Evolutionary conservation across 176 grass and related monocot species (phyloP).

Genomic region (Musa beccarii): DNA sequence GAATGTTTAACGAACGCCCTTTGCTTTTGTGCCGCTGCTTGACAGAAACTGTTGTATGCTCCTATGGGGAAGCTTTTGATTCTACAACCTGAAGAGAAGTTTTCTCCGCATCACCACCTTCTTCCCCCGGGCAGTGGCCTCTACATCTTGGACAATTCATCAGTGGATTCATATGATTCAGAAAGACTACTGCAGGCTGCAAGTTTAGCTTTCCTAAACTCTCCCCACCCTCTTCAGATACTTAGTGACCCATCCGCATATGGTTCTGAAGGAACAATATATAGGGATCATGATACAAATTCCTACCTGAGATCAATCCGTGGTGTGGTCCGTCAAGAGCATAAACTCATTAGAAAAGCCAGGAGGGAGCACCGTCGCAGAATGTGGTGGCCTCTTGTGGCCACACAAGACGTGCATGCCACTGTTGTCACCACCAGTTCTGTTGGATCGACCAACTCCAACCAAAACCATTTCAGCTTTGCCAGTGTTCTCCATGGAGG

Average conservation of each 20-base stretch:
- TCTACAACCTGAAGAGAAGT: constrained; percentile 68
- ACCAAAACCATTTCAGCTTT: constrained; percentile 3
- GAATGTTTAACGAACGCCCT: no score
- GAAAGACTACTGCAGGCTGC: constrained; percentile 41
- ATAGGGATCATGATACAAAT: constrained; percentile 77
- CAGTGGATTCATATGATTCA: constrained; percentile 9
- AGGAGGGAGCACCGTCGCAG: constrained; percentile 26
- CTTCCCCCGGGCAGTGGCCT: constrained; percentile 72
- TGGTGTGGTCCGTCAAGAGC: constrained; percentile 54
- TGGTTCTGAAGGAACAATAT: constrained; percentile 56
- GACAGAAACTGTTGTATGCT: constrained; percentile 79
- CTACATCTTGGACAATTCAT: constrained; percentile 36
- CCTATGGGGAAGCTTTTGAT: constrained; percentile 85
- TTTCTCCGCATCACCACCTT: constrained; percentile 78
- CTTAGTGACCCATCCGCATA: constrained; percentile 64
- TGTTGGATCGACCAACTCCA: background rate
- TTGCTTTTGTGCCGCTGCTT: background rate
- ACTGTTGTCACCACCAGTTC: background rate
- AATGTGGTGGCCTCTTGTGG: constrained; percentile 52
- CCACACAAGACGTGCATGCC: background rate
- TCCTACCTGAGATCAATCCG: constrained; percentile 69
- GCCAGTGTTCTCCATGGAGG: constrained; percentile 29
- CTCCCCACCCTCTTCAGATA: constrained; percentile 84
- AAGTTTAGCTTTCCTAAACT: constrained; percentile 68
- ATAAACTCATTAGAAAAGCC: constrained; percentile 27